Evolutionary conservation across 2,329 filamentous ascomycete species (phyloP).

Genomic region (Geoglossum cookeanum): DNA sequence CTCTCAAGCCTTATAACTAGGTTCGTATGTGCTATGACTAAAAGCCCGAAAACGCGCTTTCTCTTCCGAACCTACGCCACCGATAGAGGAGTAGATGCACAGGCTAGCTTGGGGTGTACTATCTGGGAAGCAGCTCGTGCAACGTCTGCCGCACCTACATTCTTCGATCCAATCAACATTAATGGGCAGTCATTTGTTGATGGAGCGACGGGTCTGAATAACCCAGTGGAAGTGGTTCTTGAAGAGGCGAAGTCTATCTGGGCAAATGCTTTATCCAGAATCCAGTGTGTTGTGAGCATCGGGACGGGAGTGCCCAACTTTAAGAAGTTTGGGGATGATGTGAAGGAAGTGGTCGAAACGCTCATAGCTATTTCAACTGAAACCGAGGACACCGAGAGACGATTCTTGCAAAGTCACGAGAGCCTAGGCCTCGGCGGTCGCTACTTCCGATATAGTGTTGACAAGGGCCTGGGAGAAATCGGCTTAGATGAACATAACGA

Average conservation of each 20-base stretch:
- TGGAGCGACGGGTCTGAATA: conserved; percentile 2
- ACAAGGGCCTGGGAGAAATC: neutral
- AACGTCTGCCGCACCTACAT: conserved; percentile 17
- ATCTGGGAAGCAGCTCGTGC: conserved; percentile 17
- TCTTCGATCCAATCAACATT: conserved; percentile 15
- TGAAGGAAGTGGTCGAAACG: neutral
- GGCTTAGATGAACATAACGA: neutral
- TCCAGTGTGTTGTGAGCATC: conserved; percentile 19
- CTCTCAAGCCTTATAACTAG: conserved; percentile 19
- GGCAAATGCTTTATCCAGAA: conserved; percentile 45
- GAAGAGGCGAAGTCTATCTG: conserved; percentile 3
- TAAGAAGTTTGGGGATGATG: neutral
- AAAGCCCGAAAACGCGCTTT: conserved; percentile 67
- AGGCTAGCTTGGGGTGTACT: conserved; percentile 75
- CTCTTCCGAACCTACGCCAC: conserved; percentile 92
- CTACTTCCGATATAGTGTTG: conserved; percentile 1
- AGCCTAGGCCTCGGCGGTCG: neutral
- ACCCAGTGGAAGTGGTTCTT: neutral
- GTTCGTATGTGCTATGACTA: conserved; percentile 50
- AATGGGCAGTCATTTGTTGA: neutral
- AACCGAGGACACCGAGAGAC: neutral
- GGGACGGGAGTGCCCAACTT: neutral
- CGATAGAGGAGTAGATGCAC: conserved; percentile 50
- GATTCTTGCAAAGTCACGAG: neutral
- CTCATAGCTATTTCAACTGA: conserved; percentile 1